Conservation (phyloP, 164 flowering plant genomes). For the Chimonanthus salicifolius region DNA sequence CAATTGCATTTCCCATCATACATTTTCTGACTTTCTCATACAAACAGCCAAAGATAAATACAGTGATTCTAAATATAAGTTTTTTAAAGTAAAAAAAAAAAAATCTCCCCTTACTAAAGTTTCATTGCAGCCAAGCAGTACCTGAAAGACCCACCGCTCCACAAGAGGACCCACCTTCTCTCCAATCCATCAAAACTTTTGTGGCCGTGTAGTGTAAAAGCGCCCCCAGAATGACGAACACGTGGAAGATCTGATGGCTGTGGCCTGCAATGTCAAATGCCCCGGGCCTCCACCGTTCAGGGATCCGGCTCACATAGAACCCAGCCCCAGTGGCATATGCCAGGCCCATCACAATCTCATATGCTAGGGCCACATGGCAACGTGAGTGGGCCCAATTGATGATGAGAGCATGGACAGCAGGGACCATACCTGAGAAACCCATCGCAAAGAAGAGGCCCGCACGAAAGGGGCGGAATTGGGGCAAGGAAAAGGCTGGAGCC, state of each 20-base stretch:
- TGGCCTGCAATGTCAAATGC: slow-evolving; percentile 87
- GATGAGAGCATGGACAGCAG: slow-evolving; percentile 66
- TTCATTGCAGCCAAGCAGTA: neutral
- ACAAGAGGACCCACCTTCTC: slow-evolving; percentile 7
- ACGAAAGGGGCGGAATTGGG: slow-evolving; percentile 60
- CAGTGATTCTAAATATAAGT: no score
- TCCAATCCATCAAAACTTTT: slow-evolving; percentile 59
- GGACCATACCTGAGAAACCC: slow-evolving; percentile 90
- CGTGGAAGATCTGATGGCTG: slow-evolving; percentile 96
- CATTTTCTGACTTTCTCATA: no score
- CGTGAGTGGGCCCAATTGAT: slow-evolving; percentile 51
- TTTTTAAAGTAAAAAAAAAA: no score
- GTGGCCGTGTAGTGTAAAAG: slow-evolving; percentile 76
- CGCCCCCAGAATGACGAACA: slow-evolving; percentile 79
- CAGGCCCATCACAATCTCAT: slow-evolving; percentile 70
- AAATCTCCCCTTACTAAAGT: no score
- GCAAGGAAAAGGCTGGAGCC: slow-evolving; percentile 57
- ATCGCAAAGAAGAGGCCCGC: slow-evolving; percentile 71
- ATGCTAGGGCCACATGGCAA: slow-evolving; percentile 46
- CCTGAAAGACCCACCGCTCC: neutral
- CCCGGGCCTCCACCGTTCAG: slow-evolving; percentile 93
- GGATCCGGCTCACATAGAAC: slow-evolving; percentile 69
- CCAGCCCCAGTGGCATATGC: slow-evolving; percentile 57
- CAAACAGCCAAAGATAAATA: no score
- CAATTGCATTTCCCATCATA: no score